Evolutionary conservation across 2,329 filamentous ascomycete genomes (phyloP).

Genomic region (Neurospora sp.): DNA sequence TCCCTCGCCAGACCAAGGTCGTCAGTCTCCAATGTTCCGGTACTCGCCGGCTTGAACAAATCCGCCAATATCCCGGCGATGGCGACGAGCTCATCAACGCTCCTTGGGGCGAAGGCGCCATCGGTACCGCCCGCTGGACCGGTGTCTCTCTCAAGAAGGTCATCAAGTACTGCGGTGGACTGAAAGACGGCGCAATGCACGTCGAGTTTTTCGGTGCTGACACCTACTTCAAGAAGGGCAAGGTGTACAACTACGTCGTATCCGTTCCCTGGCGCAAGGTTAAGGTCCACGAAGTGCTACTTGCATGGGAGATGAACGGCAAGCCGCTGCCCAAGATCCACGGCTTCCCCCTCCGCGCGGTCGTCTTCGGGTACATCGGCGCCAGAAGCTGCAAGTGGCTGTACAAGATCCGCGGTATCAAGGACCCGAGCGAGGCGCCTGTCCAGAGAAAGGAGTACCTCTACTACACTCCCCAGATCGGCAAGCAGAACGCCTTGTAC

Average conservation of each 20-base stretch:
- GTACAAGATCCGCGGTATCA: conserved; percentile 51
- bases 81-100: conserved; percentile 51
- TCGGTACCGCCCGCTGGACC: conserved; percentile 53
- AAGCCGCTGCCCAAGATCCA: conserved; percentile 55
- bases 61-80: conserved; percentile 53
- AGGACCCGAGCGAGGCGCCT: conserved; percentile 44
- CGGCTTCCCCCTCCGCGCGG: conserved; percentile 51
- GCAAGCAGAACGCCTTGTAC: conserved; percentile 54
- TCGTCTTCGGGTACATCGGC: conserved; percentile 59
- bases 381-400: conserved; percentile 57
- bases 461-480: conserved; percentile 59
- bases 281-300: conserved; percentile 54
- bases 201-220: conserved; percentile 62
- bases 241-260: conserved; percentile 58
- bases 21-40: conserved; percentile 60
- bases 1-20: conserved; percentile 48
- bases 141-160: conserved; percentile 60
- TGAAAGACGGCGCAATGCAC: conserved; percentile 44
- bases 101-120: conserved; percentile 57
- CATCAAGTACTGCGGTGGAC: conserved; percentile 59
- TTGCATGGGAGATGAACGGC: conserved; percentile 66
- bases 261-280: conserved; percentile 60
- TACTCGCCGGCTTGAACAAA: conserved; percentile 61
- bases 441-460: conserved; percentile 58
- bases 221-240: conserved; percentile 60